Base-by-base conservation (phyloP, 2,329 filamentous ascomycete genomes). In the Calonectria pseudoturangicola region DNA sequence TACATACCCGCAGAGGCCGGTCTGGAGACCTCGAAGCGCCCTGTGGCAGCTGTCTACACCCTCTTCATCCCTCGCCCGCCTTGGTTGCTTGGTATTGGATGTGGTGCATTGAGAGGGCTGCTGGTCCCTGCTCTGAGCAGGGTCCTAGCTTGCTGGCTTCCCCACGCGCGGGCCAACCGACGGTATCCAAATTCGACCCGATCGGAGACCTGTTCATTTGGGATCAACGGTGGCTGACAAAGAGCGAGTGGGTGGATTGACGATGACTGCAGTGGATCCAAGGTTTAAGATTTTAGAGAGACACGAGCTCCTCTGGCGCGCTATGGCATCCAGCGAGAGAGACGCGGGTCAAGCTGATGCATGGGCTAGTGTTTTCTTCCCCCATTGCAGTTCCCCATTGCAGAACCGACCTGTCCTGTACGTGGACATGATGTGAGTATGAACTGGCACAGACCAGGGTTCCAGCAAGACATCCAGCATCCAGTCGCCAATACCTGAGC, bases 1-100 rank as follows among this genome's bases (percentile, higher is more conserved):
- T 77, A 78, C 79, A 78, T 80, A 79, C 79, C 77, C 76, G 76
- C 79, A 79, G 70, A 75, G 77, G 48, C 72, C 73, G 72, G 70
- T 71, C 51, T 70, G 56, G 71, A 79, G 73, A 73, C 76, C 77
- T 67, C 66, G 66, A 64, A 64, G 67, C 71, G 70, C 72, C 71
- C 71, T 75, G 74, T 73, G 75, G 72, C 68, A 69, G 48, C 47
- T 71, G 27, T 68, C 36, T 70, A 41, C 58, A 62, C 66, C 60
- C 64, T 48, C 62, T 70, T 60, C 67, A 27, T 54, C 68, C 54
- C 16, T 65, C 47, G 56, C 56, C 33, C 25, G 48, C 41, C 64
- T 27, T 41, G 21, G 39, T 36, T 48, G 68, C 68, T 73, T 62
- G 51, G 65, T 58, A 73, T 68, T 73, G 72, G 72, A 51, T 66